Evolutionary conservation across 179 eudicot species (phyloP), one percentile per base, ranked within the genome.

Genomic region (Carnegiea gigantea): DNA sequence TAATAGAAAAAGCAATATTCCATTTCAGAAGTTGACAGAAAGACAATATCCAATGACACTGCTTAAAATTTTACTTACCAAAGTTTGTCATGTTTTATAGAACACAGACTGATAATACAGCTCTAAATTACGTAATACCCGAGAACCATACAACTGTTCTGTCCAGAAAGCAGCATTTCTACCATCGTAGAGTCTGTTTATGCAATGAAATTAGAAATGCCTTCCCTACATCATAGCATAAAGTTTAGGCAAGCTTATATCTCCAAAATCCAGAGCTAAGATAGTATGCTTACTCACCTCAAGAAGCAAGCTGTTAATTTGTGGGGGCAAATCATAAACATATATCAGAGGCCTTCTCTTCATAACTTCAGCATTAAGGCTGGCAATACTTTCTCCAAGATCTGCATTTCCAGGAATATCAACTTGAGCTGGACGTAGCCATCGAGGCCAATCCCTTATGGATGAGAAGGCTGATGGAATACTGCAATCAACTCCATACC

Each of bases 401-500:
- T 84, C 75, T 82, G 87, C 83, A 85, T 77, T 87, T 38, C 84
- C 87, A 67, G 95, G 93, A 82, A 96, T 77, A 84, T 87, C 84
- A 78, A 96, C 79, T 48, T 90, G 92, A 80, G 95, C 92, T 36
- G 98, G 99, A 75, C 87, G 91, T 82, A 96, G 90, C 99, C 99
- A 94, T 78, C 81, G 87, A 73, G 99, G 97, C 98, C 97, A 96
- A 62, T 89, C 91, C 76, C 84, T 85, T 73, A 93, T 84, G 81
- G 97, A 87, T 18, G 95, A 86, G 73, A 86, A 85, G 81, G 91
- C 91, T 75, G 99, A 93, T 75, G 99, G 99, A 81, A 91, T 79
- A 84, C 98, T 93, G 85, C 97, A 94, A 90, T 94, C 97, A 80
- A 81, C 89, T 88, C 98, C 97, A 86, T 90, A 92, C 98, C 98